A percentile compares a stretch with the other conserved stretches of the same genome.
phyloP scores from a whole-genome alignment of 306 rosid genomes.

The Astragalus glycyphyllos region DNA sequence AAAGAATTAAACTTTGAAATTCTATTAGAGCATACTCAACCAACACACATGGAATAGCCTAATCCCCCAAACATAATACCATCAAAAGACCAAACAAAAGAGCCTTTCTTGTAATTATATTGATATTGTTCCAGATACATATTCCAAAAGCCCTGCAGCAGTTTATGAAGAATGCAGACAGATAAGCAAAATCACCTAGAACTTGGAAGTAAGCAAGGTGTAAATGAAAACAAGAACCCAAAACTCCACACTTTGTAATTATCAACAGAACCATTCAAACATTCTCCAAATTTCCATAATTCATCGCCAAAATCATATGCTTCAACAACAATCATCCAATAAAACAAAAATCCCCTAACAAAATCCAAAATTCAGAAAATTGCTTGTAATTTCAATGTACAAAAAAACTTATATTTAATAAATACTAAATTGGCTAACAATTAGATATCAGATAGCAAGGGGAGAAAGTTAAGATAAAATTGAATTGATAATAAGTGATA shows the following conservation, averaged over 20 bases:
- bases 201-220: background rate
- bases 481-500: constrained; percentile 8
- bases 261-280: constrained; percentile 27
- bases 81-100: constrained; percentile 21
- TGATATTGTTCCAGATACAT: constrained; percentile 29
- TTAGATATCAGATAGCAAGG: background rate
- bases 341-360: background rate
- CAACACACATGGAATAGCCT: constrained; percentile 2
- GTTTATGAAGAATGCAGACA: constrained; percentile 30
- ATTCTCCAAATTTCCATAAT: constrained; percentile 25
- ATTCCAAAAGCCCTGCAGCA: constrained; percentile 42
- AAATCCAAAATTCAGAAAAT: constrained; percentile 18
- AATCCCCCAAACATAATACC: constrained; percentile 31
- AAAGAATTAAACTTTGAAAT: background rate
- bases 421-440: background rate
- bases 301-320: constrained; percentile 26
- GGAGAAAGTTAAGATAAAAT: background rate
- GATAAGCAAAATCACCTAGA: constrained; percentile 33
- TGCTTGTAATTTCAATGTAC: background rate
- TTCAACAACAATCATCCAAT: constrained; percentile 14
- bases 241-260: constrained; percentile 16
- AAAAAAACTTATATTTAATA: background rate
- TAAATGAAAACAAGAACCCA: constrained; percentile 2
- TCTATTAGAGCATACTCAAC: constrained; percentile 30
- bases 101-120: constrained; percentile 23